Conservation (phyloP, 306 rosid species). For the Rosa multiflora region DNA sequence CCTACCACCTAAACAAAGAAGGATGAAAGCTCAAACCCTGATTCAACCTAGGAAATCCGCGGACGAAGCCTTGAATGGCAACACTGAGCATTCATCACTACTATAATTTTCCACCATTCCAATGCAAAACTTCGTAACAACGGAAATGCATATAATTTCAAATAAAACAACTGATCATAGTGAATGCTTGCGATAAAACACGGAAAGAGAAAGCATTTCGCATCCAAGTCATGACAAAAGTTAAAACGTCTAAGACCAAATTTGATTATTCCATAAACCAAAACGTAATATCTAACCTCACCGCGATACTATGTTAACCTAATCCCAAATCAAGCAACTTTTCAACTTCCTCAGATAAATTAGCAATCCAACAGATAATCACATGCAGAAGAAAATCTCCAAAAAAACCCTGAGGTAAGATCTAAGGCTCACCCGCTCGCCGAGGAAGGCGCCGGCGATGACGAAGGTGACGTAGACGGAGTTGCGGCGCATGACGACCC, state of each 20-base stretch:
- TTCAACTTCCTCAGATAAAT: constrained; percentile 12
- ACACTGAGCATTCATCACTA: background rate
- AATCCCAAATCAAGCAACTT: constrained; percentile 10
- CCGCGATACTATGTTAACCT: background rate
- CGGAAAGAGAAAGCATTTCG: background rate
- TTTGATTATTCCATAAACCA: background rate
- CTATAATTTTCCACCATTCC: background rate
- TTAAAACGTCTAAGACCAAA: background rate
- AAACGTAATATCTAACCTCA: background rate
- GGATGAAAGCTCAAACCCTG: background rate
- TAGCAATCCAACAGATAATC: background rate
- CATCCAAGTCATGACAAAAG: background rate
- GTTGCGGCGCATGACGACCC: constrained; percentile 90
- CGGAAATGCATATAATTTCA: background rate
- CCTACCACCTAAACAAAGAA: background rate
- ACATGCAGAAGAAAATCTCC: background rate
- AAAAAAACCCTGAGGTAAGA: background rate
- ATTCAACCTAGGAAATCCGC: background rate
- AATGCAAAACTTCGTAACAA: background rate
- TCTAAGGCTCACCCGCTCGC: constrained; percentile 68
- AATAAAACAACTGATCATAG: background rate
- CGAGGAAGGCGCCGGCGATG: constrained; percentile 92
- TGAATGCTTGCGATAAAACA: background rate
- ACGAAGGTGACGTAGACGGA: constrained; percentile 75
- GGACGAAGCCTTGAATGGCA: background rate